Evolutionary conservation across 352 stramenopile genomes (phyloP).

Genomic region (Phytophthora capsici): DNA sequence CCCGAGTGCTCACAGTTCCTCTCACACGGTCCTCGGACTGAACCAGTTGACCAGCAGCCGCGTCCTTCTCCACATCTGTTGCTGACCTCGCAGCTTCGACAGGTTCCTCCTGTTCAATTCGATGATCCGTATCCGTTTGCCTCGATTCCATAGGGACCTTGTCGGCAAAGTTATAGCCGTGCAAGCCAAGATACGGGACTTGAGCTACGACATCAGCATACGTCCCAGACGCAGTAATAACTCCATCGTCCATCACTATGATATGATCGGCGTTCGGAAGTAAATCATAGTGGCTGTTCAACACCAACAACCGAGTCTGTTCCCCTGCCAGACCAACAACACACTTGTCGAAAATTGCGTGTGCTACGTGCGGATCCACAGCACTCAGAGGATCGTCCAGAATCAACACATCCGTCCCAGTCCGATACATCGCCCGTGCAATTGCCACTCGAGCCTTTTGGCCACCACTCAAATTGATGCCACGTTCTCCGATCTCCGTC

Average conservation of each 20-base stretch:
- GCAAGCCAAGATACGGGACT: constrained; percentile 29
- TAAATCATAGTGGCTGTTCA: constrained; percentile 93
- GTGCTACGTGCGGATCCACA: constrained; percentile 94
- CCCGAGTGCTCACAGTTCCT: constrained; percentile 35
- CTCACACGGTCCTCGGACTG: constrained; percentile 38
- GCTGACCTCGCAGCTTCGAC: not conserved
- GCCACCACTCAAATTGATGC: not conserved
- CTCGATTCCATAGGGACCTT: not conserved
- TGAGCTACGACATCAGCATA: constrained; percentile 65
- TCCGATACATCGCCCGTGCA: not conserved
- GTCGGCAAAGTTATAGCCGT: not conserved
- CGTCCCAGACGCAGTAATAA: constrained; percentile 73
- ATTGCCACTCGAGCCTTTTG: not conserved
- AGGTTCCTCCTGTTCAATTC: not conserved
- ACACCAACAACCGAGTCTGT: constrained; percentile 37
- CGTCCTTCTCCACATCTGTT: not conserved
- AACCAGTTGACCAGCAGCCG: constrained; percentile 16
- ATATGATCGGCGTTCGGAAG: constrained; percentile 58
- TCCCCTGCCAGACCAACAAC: constrained; percentile 61
- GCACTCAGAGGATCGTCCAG: constrained; percentile 50
- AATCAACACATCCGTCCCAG: not conserved
- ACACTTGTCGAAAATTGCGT: constrained; percentile 91
- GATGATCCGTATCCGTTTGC: not conserved
- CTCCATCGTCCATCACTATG: constrained; percentile 72
- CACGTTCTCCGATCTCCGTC: not conserved